Evolutionary conservation across 139 green algal genomes (phyloP).

Genomic region (Mychonastes homosphaera): DNA sequence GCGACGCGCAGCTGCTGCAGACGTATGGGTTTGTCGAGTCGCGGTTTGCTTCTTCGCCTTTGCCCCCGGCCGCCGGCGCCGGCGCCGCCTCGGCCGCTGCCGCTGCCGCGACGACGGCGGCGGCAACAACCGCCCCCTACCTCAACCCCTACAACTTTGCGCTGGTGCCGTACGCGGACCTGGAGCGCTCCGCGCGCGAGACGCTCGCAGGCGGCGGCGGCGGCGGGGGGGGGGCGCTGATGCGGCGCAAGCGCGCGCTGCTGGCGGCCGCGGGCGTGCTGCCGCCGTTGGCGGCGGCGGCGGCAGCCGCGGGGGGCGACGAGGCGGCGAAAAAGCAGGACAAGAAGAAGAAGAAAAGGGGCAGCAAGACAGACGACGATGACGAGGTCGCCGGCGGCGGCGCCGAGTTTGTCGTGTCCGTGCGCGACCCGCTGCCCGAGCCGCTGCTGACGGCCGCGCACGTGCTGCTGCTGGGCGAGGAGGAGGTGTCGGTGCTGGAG

Average conservation of each 20-base stretch:
- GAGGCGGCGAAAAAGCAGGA: constrained; percentile 6
- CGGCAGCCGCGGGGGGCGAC: constrained; percentile 1
- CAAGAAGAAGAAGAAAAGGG: background rate
- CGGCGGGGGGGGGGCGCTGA: background rate
- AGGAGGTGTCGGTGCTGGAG: constrained; percentile 28
- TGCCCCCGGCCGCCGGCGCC: constrained; percentile 1
- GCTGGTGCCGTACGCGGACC: constrained; percentile 17
- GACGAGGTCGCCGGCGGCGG: background rate
- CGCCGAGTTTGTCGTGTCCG: constrained; percentile 26
- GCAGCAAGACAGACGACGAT: background rate
- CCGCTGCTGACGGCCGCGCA: constrained; percentile 33
- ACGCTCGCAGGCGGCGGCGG: constrained; percentile 4
- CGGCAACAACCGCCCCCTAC: background rate
- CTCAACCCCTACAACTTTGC: constrained; percentile 31
- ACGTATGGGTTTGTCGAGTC: constrained; percentile 62
- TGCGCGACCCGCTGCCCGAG: constrained; percentile 25
- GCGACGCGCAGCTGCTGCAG: constrained; percentile 53
- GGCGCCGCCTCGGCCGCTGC: background rate
- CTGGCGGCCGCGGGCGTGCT: background rate
- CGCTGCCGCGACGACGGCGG: background rate
- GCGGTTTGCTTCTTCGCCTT: background rate
- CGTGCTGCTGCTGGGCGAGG: constrained; percentile 27
- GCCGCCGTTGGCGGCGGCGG: background rate
- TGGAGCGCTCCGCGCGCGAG: constrained; percentile 11
- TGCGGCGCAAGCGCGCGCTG: background rate